A percentile compares a stretch with the other conserved stretches of the same genome.
phyloP scores from a whole-genome alignment of 495 filamentous ascomycete species.

The Margaritispora aquatica region DNA sequence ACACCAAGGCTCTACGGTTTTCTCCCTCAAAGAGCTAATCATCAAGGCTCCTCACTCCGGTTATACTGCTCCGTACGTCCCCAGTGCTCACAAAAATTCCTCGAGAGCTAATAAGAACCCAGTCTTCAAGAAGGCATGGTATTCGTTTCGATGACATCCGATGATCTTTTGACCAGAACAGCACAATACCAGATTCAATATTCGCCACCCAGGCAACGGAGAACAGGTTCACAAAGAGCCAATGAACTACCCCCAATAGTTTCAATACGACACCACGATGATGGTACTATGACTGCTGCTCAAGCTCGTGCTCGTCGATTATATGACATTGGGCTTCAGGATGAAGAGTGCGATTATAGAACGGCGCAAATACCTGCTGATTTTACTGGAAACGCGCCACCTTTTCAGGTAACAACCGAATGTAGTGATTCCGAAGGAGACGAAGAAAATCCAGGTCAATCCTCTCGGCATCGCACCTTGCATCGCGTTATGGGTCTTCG shows the following conservation, averaged over 20 bases:
- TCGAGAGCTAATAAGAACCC: slow-evolving; percentile 4
- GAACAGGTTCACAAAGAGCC: slow-evolving; percentile 7
- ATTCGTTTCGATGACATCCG: slow-evolving; percentile 77
- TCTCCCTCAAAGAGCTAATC: slow-evolving; percentile 74
- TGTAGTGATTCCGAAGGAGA: slow-evolving; percentile 47
- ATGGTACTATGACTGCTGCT: slow-evolving; percentile 32
- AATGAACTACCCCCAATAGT: slow-evolving; percentile 32
- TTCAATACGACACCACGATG: slow-evolving; percentile 40
- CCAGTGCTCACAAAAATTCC: not conserved
- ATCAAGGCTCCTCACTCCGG: slow-evolving; percentile 80
- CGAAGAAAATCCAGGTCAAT: slow-evolving; percentile 26
- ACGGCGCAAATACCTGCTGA: slow-evolving; percentile 46
- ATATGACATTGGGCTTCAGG: slow-evolving; percentile 40
- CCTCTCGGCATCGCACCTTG: slow-evolving; percentile 26
- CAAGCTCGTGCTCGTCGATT: slow-evolving; percentile 34
- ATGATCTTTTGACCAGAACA: slow-evolving; percentile 68
- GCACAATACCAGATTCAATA: slow-evolving; percentile 74
- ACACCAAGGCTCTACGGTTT: slow-evolving; percentile 71
- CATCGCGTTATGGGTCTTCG: slow-evolving; percentile 24
- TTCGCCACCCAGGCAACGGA: slow-evolving; percentile 23
- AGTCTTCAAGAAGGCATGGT: slow-evolving; percentile 93
- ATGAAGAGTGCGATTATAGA: slow-evolving; percentile 43
- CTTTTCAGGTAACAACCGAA: slow-evolving; percentile 44
- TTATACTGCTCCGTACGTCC: slow-evolving; percentile 78
- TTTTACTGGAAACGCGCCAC: slow-evolving; percentile 34